These are phyloP conservation scores for Fonsecaea nubica DNA, from an alignment of 2,329 filamentous ascomycete genomes.

Conservation along the genomic window DNA sequence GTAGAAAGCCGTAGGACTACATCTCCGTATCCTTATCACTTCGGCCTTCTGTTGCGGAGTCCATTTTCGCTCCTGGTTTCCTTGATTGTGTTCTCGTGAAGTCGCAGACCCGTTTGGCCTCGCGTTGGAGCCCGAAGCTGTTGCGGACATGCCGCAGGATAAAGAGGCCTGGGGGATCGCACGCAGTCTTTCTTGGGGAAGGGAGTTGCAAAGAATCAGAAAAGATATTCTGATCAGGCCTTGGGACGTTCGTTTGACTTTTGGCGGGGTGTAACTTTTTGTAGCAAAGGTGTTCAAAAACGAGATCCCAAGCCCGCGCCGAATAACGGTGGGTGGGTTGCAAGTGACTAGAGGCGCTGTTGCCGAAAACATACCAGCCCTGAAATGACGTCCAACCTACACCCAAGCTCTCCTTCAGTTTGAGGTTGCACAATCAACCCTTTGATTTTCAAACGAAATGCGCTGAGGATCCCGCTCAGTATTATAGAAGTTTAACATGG, in stretches of 20 bases:
- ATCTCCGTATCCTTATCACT: conserved; percentile 85
- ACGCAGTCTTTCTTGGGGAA: neutral
- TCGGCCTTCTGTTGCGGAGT: conserved; percentile 91
- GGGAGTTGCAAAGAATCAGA: neutral
- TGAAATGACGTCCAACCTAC: conserved; percentile 18
- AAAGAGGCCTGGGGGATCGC: neutral
- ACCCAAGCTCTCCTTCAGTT: neutral
- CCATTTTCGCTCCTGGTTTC: conserved; percentile 65
- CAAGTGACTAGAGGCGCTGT: conserved; percentile 7
- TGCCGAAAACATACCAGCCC: conserved; percentile 10
- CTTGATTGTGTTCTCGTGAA: conserved; percentile 57
- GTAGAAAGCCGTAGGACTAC: conserved; percentile 87
- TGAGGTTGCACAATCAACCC: neutral
- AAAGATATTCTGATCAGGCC: neutral
- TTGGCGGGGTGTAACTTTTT: conserved; percentile 10
- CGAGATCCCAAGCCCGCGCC: conserved; percentile 21
- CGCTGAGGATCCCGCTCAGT: neutral
- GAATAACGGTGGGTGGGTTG: conserved; percentile 24
- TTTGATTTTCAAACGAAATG: neutral
- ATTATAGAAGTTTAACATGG: conserved; percentile 18
- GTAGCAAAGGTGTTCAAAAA: conserved; percentile 33
- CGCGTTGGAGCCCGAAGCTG: conserved; percentile 55
- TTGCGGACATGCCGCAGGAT: conserved; percentile 47
- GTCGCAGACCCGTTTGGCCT: conserved; percentile 50
- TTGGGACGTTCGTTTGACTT: neutral